Evolutionary conservation across 768 basidiomycete genomes (phyloP), one percentile per base, ranked within the genome.

Genomic region (Amanita fuliginea): DNA sequence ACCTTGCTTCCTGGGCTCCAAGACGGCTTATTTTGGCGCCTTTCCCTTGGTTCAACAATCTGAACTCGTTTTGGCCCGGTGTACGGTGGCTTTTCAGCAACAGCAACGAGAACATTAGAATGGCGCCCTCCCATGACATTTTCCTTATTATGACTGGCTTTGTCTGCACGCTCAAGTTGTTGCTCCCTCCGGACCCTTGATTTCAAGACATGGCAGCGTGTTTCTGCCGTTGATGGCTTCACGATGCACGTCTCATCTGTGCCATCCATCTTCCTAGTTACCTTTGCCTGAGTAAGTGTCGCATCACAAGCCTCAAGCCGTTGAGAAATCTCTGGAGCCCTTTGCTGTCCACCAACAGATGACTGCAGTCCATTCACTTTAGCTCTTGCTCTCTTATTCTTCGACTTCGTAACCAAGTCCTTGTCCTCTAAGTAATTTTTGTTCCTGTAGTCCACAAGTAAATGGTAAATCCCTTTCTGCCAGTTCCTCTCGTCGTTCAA

Each of bases 381-480:
- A 6, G 11, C 32, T 26, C 39, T 30, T 21, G 39, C 16, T 18
- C 16, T n/a, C 22, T 9, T 32, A 21, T 19, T 34, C 34, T 22
- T 46, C 10, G 10, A 19, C 47, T 40, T 40, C 9, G 19, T 41
- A 18, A 13, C 16, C 26, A 18, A 37, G n/a, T 30, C 47, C 9
- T 28, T 28, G 22, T 47, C 36, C 11, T 84, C 80, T 61, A 78
- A 86, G 54, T 81, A 75, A 58, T 87, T 83, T 37, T 75, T 78
- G 44, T 76, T 76, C 39, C 93, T 80, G 66, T 96, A 97, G 54
- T 80, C 80, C 48, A 84, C 72, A n/a, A 99, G 73, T 4, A 97
- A 68, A 59, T 88, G 83, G 64, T 99, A 99, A 42, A 98, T 87
- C 0, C 89, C 90, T 66, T 99, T 97, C 63, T 98, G 91, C 87